Base-by-base conservation (phyloP, 1,139 yeast genomes). In the Suhomyces anneliseae region DNA sequence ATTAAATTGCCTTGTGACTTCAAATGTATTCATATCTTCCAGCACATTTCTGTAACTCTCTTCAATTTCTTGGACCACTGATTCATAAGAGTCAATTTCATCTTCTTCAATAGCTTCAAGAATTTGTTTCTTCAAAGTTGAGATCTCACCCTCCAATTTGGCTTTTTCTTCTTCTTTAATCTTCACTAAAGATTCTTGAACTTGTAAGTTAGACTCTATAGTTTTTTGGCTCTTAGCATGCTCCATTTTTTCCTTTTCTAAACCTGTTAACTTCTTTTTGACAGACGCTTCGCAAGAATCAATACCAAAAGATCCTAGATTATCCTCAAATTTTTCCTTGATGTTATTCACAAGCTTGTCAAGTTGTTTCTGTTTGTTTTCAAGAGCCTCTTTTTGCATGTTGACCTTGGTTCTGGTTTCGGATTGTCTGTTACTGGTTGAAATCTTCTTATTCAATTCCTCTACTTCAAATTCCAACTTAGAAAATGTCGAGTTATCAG, bases 1-100 rank as follows among this genome's bases (percentile, higher is more conserved):
- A 54, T 87, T 85, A 61, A 84, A 87, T 43, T 79, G 81, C 38
- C 79, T 71, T 1, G 90, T 83, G 1, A 87, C 85, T 46, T 82
- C 83, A 32, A 78, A 79, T 51, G 87, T 80, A 55, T 85, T 86
- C 29, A 80, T 63, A 46, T 85, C 83, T 53, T 83, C 86, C 35
- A 81, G 65, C 0, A 87, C 81, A 27, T 75, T 76, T 44, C 78
- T 74, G 54, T 80, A 81, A 43, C 85, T 85, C 12, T 74, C 76
- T 56, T 87, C 90, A 27, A 84, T 70, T 24, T 81, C 85, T n/a
- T 64, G 62, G 5, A 85, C 56, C 4, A 79, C 67, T 0, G 65
- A 66, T 37, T 76, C 80, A 56, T 79, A 86, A 0, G 74, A 74
- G 1, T 69, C 72, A n/a, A 83, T 69, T 27, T 76, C 76, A 32